These are phyloP conservation scores for Gaertneriomyces sp. DNA, from an alignment of 192 early-diverging fungal species.

Conservation along the genomic window DNA sequence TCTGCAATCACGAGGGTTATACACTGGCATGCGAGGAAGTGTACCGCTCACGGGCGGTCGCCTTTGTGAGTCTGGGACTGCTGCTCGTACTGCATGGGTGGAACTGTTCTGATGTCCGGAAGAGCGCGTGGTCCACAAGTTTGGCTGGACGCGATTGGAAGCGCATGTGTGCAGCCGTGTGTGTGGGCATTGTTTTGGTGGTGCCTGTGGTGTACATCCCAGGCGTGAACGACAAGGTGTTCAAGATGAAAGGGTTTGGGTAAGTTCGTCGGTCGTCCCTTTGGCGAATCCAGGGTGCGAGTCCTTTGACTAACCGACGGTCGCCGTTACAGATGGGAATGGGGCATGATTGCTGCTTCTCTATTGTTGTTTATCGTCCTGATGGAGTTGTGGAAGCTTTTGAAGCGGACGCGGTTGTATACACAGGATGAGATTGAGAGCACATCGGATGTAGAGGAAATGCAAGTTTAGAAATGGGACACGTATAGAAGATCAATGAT, in stretches of 20 bases:
- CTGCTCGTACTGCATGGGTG: constrained; percentile 67
- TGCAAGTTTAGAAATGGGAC: no score
- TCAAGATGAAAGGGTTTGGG: constrained; percentile 49
- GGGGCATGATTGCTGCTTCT: neutral
- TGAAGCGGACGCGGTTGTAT: neutral
- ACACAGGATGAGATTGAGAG: neutral
- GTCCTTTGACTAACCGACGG: neutral
- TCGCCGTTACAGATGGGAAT: constrained; percentile 51
- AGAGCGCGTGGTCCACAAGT: neutral
- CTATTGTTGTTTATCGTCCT: neutral
- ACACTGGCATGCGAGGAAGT: constrained; percentile 60
- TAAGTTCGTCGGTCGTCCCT: neutral
- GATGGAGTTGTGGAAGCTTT: neutral
- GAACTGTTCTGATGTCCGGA: constrained; percentile 59
- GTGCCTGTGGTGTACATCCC: constrained; percentile 63
- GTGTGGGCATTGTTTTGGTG: constrained; percentile 48
- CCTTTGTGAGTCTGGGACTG: constrained; percentile 67
- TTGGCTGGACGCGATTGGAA: neutral
- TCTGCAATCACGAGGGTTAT: constrained; percentile 35
- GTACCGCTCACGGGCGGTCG: constrained; percentile 66
- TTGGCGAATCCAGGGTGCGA: neutral
- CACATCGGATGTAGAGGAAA: no score
- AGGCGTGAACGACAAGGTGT: constrained; percentile 58
- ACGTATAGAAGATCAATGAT: no score
- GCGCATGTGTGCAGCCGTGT: constrained; percentile 1